A percentile compares a stretch with the other conserved stretches of the same genome.
Evolutionary conservation across 352 stramenopile genomes (phyloP).

Genomic region (Stephanocyclus meneghinianus): DNA sequence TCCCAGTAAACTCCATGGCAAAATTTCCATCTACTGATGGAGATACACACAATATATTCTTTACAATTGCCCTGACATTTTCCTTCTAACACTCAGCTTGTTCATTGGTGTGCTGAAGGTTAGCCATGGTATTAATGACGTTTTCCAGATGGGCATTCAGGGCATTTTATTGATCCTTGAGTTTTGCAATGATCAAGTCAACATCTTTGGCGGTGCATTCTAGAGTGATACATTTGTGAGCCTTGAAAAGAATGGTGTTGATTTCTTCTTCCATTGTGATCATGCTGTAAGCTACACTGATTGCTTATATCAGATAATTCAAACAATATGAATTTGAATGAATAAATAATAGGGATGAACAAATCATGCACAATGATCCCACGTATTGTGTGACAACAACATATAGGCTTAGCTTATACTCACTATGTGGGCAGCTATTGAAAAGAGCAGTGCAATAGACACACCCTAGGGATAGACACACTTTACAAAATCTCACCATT

Average conservation of each 20-base stretch:
- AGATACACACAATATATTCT: conserved; percentile 77
- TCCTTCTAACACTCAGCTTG: conserved; percentile 62
- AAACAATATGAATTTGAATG: too few relatives aligned
- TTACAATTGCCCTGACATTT: conserved; percentile 71
- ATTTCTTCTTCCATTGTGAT: conserved; percentile 74
- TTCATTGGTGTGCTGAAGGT: conserved; percentile 69
- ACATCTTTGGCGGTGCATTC: conserved; percentile 78
- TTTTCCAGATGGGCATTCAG: conserved; percentile 63
- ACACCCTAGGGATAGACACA: too few relatives aligned
- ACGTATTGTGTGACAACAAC: too few relatives aligned
- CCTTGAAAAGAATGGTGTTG: conserved; percentile 59
- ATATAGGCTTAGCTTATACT: too few relatives aligned
- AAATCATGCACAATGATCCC: too few relatives aligned
- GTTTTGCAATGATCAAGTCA: conserved; percentile 56
- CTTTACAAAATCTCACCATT: too few relatives aligned
- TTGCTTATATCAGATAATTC: not conserved
- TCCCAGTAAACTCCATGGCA: conserved; percentile 63
- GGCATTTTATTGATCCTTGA: conserved; percentile 69
- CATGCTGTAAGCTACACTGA: conserved; percentile 54
- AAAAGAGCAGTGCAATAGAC: too few relatives aligned
- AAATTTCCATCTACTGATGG: conserved; percentile 44
- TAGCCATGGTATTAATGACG: conserved; percentile 68
- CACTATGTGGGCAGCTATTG: too few relatives aligned
- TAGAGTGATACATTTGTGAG: conserved; percentile 57
- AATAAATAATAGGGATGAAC: too few relatives aligned